Evolutionary conservation across 768 basidiomycete species (phyloP), one percentile per base, ranked within the genome.

Genomic region (Rhizopogon roseolus): DNA sequence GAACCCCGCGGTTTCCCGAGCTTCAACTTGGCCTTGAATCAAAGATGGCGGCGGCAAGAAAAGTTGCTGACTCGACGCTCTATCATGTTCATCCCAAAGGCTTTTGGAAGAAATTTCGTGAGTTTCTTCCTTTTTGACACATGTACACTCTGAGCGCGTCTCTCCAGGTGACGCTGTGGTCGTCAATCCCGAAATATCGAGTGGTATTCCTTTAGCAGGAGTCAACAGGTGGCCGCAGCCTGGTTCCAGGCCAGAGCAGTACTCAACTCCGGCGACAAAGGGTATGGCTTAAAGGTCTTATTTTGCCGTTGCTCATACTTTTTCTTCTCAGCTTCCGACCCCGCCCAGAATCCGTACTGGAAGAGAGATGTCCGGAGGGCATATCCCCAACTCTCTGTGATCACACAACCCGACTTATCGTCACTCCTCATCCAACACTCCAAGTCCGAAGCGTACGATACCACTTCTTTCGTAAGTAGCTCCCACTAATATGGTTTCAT

Each of bases 51-150:
- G 19, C 80, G 54, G 19, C 80, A 56, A 88, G 82, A 75, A 91
- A 85, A 73, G 84, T 78, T 28, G 90, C 92, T 59, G 92, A 97
- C 65, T 85, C 88, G 37, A 94, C 90, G 3, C 79, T 93, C 42
- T 97, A 97, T 71, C 94, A 97, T 66, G 81, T 93, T 62, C 83
- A 81, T 63, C 86, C 89, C 25, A 85, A 87, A 71, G 93, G 94
- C 8, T 95, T 96, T 69, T 96, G 94, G 94, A 96, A 95, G 82
- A 93, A 89, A 76, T 93, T 97, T 66, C 84, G 93, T 93, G 62
- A 55, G 91, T 77, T 48, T 5, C 9, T 36, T 38, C 2, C 37
- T 40, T 17, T 51, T 22, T n/a, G 22, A 11, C 13, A 13, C 28
- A 28, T 39, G 17, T 32, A 28, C 14, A 52, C n/a, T 41, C 55